Conservation (phyloP, 2,329 filamentous ascomycete species). For the Aspergillus candidus region DNA sequence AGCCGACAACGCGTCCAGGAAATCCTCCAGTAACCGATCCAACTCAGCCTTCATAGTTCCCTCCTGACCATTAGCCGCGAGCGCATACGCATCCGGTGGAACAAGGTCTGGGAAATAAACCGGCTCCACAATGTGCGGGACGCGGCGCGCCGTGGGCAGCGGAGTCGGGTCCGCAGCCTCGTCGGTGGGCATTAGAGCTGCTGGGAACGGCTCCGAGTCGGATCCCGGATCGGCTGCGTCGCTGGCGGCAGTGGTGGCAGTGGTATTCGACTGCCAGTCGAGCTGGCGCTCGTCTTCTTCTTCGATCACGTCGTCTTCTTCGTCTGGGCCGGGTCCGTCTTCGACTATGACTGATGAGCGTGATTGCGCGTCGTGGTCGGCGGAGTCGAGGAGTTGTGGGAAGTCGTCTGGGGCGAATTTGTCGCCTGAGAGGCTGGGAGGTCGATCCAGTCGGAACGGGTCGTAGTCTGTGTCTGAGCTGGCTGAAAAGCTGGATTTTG, state of each 20-base stretch:
- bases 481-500: slow-evolving; percentile 19
- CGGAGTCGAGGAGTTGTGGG: slow-evolving; percentile 30
- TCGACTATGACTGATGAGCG: slow-evolving; percentile 51
- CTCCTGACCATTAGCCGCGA: slow-evolving; percentile 35
- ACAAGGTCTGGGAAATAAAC: slow-evolving; percentile 34
- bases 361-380: slow-evolving; percentile 38
- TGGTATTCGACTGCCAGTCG: slow-evolving; percentile 15
- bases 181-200: slow-evolving; percentile 9
- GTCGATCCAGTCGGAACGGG: slow-evolving; percentile 38
- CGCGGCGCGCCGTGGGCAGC: slow-evolving; percentile 17
- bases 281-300: slow-evolving; percentile 48
- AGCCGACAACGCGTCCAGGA: slow-evolving; percentile 33
- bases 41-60: slow-evolving; percentile 34
- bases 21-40: slow-evolving; percentile 36
- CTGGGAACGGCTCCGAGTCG: slow-evolving; percentile 20
- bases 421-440: slow-evolving; percentile 20
- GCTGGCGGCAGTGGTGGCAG: too few species aligned
- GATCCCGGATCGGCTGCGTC: slow-evolving; percentile 8
- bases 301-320: slow-evolving; percentile 43
- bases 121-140: slow-evolving; percentile 5
- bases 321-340: slow-evolving; percentile 47
- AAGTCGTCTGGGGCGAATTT: slow-evolving; percentile 5
- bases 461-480: slow-evolving; percentile 38
- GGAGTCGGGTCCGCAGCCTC: slow-evolving; percentile 17
- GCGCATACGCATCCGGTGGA: slow-evolving; percentile 34